Evolutionary conservation across 345 rosid species (phyloP).

Genomic region (Sisymbrium irio): DNA sequence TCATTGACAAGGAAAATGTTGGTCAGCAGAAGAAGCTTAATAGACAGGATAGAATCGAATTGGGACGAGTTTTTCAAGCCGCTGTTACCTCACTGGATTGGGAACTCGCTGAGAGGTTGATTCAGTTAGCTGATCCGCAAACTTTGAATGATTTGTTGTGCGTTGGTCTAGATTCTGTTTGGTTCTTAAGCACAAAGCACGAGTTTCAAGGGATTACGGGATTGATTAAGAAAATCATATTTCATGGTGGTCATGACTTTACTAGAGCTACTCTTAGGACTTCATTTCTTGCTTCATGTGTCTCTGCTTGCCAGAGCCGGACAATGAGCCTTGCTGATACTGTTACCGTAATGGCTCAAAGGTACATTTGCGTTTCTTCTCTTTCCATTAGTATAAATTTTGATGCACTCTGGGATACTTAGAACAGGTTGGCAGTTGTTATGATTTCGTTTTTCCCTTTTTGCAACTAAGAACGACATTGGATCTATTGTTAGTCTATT

Average conservation of each 20-base stretch:
- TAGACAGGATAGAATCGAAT: slow-evolving; percentile 70
- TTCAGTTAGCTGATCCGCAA: slow-evolving; percentile 70
- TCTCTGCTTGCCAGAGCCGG: slow-evolving; percentile 91
- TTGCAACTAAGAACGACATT: background rate
- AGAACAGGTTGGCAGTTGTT: background rate
- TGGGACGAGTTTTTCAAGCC: slow-evolving; percentile 69
- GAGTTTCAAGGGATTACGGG: slow-evolving; percentile 68
- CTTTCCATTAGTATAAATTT: background rate
- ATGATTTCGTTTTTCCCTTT: background rate
- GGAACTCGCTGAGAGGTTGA: slow-evolving; percentile 83
- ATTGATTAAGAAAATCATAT: slow-evolving; percentile 69
- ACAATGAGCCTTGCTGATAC: slow-evolving; percentile 90
- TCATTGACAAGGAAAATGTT: slow-evolving; percentile 42
- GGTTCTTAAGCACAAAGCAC: slow-evolving; percentile 78
- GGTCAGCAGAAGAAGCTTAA: slow-evolving; percentile 58
- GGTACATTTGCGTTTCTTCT: slow-evolving; percentile 42
- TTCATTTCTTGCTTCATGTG: slow-evolving; percentile 95
- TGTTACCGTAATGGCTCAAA: slow-evolving; percentile 86
- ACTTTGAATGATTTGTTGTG: slow-evolving; percentile 88
- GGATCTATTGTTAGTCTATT: background rate
- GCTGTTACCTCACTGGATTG: slow-evolving; percentile 84
- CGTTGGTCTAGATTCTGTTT: slow-evolving; percentile 79
- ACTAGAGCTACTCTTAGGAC: slow-evolving; percentile 94
- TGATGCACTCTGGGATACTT: background rate
- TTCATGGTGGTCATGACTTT: slow-evolving; percentile 85